Evolutionary conservation across 2,329 filamentous ascomycete genomes (phyloP).

Genomic region (Neospermospora avenae): DNA sequence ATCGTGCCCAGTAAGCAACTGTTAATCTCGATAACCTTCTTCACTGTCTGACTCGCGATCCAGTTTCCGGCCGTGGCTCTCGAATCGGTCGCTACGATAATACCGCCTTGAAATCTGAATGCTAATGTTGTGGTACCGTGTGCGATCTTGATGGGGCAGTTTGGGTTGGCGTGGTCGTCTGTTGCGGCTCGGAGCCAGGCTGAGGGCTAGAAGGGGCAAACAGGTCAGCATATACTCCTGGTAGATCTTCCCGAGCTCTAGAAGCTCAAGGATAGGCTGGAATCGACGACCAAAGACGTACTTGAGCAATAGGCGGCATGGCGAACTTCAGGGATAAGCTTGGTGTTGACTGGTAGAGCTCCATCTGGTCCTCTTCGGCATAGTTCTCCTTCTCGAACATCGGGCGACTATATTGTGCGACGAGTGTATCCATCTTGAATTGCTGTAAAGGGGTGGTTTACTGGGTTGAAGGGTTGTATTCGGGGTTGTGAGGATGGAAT

Average conservation of each 20-base stretch:
- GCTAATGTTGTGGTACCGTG: slow-evolving; percentile 98
- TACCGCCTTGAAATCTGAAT: slow-evolving; percentile 97
- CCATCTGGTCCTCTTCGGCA: slow-evolving; percentile 69
- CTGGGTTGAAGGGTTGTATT: slow-evolving; percentile 6
- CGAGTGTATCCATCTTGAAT: slow-evolving; percentile 78
- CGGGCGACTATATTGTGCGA: slow-evolving; percentile 85
- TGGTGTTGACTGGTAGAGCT: slow-evolving; percentile 67
- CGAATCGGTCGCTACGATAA: slow-evolving; percentile 97
- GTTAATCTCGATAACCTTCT: slow-evolving; percentile 99
- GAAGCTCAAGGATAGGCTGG: slow-evolving; percentile 12
- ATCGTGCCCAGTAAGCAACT: slow-evolving; percentile 91
- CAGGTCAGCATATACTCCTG: slow-evolving; percentile 19
- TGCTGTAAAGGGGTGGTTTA: slow-evolving; percentile 19
- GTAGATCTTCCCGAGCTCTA: slow-evolving; percentile 2
- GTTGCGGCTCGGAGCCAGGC: slow-evolving; percentile 96
- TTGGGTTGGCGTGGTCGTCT: slow-evolving; percentile 94
- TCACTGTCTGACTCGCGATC: slow-evolving; percentile 99
- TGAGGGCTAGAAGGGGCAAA: slow-evolving; percentile 58
- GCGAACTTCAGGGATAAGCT: slow-evolving; percentile 89
- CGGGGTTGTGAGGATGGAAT: slow-evolving; percentile 13
- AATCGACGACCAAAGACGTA: slow-evolving; percentile 44
- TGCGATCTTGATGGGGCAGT: slow-evolving; percentile 98
- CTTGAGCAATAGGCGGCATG: slow-evolving; percentile 87
- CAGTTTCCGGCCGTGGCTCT: slow-evolving; percentile 96
- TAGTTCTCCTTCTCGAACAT: slow-evolving; percentile 69